Evolutionary conservation across 2,329 filamentous ascomycete genomes (phyloP), one percentile per base, ranked within the genome.

Genomic region (Ascosphaera acerosa): DNA sequence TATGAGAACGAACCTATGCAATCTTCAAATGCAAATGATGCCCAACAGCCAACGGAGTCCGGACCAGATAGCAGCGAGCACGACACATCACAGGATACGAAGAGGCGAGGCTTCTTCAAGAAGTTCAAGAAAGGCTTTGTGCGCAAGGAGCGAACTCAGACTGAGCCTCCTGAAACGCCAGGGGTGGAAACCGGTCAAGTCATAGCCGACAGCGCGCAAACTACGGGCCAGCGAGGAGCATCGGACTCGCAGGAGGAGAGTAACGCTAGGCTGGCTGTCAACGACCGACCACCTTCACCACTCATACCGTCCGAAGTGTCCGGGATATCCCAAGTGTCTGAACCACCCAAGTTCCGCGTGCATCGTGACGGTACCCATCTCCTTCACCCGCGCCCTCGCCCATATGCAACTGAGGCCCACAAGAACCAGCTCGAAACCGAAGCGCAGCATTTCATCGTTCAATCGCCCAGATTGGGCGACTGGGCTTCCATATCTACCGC

Each of bases 1-100:
- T 45, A 46, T 6, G 52, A 52, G 26, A 92, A 90, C 6, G 26
- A 55, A 76, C 89, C 55, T 90, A 90, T 49, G 84, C 78, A 1
- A 75, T 66, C 45, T 70, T 70, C 35, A 87, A 80, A 1, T 78
- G 76, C 0, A 61, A 70, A 59, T 67, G 82, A 3, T 91, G 81
- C 1, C 90, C 80, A 36, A 70, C 81, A 27, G 72, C 77, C 28
- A 74, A 75, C 41, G 75, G 73, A 25, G 75, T 82, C 48, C 68
- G 74, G 25, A 68, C 66, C 42, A 77, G 69, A 42, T 49, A 51
- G 29, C 54, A 57, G 33, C 45, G 48, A 17, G 12, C n/a, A n/a
- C n/a, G 30, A 12, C 6, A 15, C 14, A 15, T 15, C 5, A 12
- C 26, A 5, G 5, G 26, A 28, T n/a, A 28, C 14, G 26, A 28